A percentile compares a stretch with the other conserved stretches of the same genome.
Evolutionary conservation across 2,329 filamentous ascomycete genomes (phyloP).

Genomic region (Trichoderma arundinaceum): DNA sequence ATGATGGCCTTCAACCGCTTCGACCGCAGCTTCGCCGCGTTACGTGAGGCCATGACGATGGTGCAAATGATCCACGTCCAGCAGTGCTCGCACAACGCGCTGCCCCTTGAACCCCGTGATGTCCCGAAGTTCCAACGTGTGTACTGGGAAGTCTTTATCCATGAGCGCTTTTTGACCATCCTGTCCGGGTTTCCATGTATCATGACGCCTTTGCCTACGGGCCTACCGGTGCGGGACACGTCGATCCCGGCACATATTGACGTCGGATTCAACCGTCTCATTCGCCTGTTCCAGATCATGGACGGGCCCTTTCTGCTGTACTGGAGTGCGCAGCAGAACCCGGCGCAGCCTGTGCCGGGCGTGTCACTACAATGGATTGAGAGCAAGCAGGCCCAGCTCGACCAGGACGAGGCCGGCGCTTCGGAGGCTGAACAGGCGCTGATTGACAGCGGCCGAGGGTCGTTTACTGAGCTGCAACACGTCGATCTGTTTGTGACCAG

Average conservation of each 20-base stretch:
- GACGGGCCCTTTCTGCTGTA: conserved; percentile 48
- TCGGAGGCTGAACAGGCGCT: conserved; percentile 40
- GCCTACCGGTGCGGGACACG: conserved; percentile 42
- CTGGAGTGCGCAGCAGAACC: conserved; percentile 45
- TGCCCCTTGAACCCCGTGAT: conserved; percentile 32
- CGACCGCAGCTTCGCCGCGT: conserved; percentile 55
- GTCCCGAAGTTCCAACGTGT: conserved; percentile 36
- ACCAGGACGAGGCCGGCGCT: conserved; percentile 45
- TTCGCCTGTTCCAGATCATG: conserved; percentile 47
- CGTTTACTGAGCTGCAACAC: conserved; percentile 48
- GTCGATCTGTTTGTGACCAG: conserved; percentile 50
- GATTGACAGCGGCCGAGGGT: conserved; percentile 36
- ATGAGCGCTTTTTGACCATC: conserved; percentile 57
- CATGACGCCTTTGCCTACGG: conserved; percentile 43
- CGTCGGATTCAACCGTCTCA: conserved; percentile 47
- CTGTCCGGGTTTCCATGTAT: conserved; percentile 53
- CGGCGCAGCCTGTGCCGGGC: conserved; percentile 33
- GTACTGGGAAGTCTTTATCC: conserved; percentile 39
- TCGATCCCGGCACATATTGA: conserved; percentile 46
- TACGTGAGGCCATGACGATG: conserved; percentile 55
- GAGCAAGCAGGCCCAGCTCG: conserved; percentile 49
- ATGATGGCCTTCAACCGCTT: conserved; percentile 54
- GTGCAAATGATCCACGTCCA: conserved; percentile 53
- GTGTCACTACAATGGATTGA: conserved; percentile 50
- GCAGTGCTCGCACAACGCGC: conserved; percentile 42